Evolutionary conservation across 2,329 filamentous ascomycete genomes (phyloP).

Genomic region (Rutstroemia sp.): DNA sequence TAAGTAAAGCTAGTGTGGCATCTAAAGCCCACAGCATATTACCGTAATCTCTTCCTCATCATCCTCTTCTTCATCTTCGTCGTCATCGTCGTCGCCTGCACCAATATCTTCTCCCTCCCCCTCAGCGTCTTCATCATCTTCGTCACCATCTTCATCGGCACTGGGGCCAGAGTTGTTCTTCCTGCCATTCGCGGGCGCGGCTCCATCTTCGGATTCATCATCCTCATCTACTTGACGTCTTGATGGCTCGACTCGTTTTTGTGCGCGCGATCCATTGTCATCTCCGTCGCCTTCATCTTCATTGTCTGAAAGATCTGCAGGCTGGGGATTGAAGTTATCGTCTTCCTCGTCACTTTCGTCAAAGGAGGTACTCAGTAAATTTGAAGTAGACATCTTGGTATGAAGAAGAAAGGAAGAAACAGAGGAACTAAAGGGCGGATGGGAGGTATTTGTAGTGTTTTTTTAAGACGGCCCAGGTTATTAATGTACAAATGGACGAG

Average conservation of each 20-base stretch:
- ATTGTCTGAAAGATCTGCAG: slow-evolving; percentile 58
- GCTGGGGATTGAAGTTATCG: slow-evolving; percentile 80
- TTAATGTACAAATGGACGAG: not conserved
- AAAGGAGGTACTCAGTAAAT: slow-evolving; percentile 23
- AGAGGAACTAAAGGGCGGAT: not conserved
- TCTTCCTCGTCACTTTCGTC: slow-evolving; percentile 70
- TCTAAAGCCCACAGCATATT: slow-evolving; percentile 16
- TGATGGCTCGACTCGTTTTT: slow-evolving; percentile 23
- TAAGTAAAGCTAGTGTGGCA: slow-evolving; percentile 1
- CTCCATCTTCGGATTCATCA: slow-evolving; percentile 39
- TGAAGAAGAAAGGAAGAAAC: slow-evolving; percentile 3
- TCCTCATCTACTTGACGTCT: slow-evolving; percentile 34
- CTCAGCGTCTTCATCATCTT: slow-evolving; percentile 37
- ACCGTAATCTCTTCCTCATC: slow-evolving; percentile 56
- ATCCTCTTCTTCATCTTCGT: slow-evolving; percentile 50
- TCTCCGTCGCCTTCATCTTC: slow-evolving; percentile 41
- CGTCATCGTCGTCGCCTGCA: slow-evolving; percentile 30
- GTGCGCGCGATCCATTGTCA: slow-evolving; percentile 21
- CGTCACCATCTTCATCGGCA: slow-evolving; percentile 28
- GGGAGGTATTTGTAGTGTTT: not conserved
- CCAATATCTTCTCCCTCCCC: slow-evolving; percentile 32
- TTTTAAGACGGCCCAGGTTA: not conserved
- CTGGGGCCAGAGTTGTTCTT: slow-evolving; percentile 3
- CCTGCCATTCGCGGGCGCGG: slow-evolving; percentile 32
- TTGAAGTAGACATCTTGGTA: slow-evolving; percentile 23